Conservation (phyloP, 2,329 filamentous ascomycete species). For the Parastagonospora nodorum region DNA sequence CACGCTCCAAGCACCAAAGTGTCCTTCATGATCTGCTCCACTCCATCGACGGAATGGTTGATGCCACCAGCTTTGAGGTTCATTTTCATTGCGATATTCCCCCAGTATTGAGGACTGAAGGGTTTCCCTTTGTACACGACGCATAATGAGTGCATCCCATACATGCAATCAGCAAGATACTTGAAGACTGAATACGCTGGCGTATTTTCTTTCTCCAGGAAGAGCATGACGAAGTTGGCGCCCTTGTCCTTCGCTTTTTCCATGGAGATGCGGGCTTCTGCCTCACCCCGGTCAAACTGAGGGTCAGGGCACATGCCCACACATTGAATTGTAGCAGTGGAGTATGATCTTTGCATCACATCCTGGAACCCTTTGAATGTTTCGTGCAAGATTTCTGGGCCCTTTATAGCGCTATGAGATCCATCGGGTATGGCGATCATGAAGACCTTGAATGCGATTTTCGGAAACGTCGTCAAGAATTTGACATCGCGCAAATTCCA, state of each 20-base stretch:
- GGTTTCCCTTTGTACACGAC: slow-evolving; percentile 4
- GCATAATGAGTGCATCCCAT: slow-evolving; percentile 21
- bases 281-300: background rate
- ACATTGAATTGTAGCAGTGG: background rate
- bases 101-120: slow-evolving; percentile 12
- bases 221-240: slow-evolving; percentile 7
- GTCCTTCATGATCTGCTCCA: slow-evolving; percentile 2
- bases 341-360: background rate
- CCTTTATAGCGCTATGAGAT: background rate
- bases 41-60: slow-evolving; percentile 19
- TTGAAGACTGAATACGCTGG: slow-evolving; percentile 17
- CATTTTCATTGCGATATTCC: slow-evolving; percentile 31
- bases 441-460: background rate
- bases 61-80: slow-evolving; percentile 33
- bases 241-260: background rate
- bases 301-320: background rate
- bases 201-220: slow-evolving; percentile 4
- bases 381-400: background rate
- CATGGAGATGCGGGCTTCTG: background rate
- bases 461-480: background rate
- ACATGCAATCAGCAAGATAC: slow-evolving; percentile 14
- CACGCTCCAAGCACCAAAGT: slow-evolving; percentile 15
- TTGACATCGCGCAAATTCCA: slow-evolving; percentile 3
- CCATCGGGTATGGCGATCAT: background rate
- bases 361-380: background rate